These are phyloP conservation scores for Zalaria obscura DNA, from an alignment of 2,329 filamentous ascomycete genomes.

Conservation along the genomic window DNA sequence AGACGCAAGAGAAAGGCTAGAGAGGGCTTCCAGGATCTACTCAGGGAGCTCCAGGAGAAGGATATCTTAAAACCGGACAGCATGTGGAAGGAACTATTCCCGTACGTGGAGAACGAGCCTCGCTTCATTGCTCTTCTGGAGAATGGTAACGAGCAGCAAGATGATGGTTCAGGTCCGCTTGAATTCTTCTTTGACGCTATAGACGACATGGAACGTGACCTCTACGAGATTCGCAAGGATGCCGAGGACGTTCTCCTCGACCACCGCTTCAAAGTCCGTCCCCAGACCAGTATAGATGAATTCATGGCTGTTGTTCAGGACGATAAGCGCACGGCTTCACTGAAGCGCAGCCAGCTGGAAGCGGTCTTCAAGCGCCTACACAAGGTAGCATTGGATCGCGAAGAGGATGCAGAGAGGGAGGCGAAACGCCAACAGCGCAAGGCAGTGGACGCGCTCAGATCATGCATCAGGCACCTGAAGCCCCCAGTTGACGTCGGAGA, in stretches of 20 bases:
- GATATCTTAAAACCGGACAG: constrained; percentile 79
- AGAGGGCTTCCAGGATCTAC: constrained; percentile 62
- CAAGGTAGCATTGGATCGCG: constrained; percentile 14
- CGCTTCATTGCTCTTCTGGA: constrained; percentile 76
- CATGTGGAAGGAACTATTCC: constrained; percentile 76
- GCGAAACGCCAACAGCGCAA: constrained; percentile 76
- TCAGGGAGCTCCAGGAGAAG: constrained; percentile 57
- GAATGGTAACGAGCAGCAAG: constrained; percentile 29
- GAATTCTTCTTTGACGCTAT: constrained; percentile 94
- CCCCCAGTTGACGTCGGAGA: constrained; percentile 66
- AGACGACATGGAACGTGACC: constrained; percentile 82
- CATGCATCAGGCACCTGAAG: constrained; percentile 76
- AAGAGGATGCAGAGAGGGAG: constrained; percentile 70
- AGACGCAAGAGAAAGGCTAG: constrained; percentile 76
- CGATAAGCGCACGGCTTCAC: constrained; percentile 81
- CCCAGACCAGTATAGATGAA: constrained; percentile 65
- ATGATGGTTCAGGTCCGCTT: constrained; percentile 61
- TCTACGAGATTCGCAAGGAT: constrained; percentile 68
- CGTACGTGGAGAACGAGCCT: constrained; percentile 62
- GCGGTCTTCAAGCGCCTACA: constrained; percentile 57
- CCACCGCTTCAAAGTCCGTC: constrained; percentile 13
- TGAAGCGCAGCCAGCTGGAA: constrained; percentile 70
- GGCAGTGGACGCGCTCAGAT: constrained; percentile 71
- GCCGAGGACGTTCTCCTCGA: constrained; percentile 46
- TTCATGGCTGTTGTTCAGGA: constrained; percentile 70